Evolutionary conservation across 106 monocot genomes (phyloP).

Genomic region (Dioscorea alata): DNA sequence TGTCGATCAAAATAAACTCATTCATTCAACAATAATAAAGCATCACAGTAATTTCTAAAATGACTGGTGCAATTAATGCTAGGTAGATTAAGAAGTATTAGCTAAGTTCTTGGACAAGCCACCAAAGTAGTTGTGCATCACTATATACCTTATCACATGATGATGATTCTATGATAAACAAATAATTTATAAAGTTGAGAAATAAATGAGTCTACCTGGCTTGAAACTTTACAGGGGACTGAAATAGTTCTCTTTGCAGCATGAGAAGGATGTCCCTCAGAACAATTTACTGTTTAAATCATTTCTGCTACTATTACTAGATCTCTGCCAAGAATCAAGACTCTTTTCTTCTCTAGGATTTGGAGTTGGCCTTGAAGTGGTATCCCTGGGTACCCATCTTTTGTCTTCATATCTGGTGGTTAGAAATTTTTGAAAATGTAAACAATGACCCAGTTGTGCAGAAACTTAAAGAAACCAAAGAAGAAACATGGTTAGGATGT

Average conservation of each 20-base stretch:
- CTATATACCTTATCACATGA: too few species aligned
- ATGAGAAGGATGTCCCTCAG: conserved; percentile 29
- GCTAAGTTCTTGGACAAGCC: neutral
- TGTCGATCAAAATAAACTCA: neutral
- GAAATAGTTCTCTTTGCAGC: conserved; percentile 26
- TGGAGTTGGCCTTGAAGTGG: conserved; percentile 27
- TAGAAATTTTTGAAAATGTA: neutral
- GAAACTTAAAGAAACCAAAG: neutral
- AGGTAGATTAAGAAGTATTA: too few species aligned
- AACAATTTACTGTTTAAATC: conserved; percentile 15
- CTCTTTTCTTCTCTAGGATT: conserved; percentile 34
- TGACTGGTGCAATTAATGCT: too few species aligned
- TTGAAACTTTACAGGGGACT: conserved; percentile 29
- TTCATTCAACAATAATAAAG: neutral
- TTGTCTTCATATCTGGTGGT: conserved; percentile 77
- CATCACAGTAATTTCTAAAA: neutral
- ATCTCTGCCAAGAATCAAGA: conserved; percentile 23
- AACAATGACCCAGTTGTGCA: neutral
- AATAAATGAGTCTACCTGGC: conserved; percentile 22
- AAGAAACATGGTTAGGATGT: neutral
- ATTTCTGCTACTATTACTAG: conserved; percentile 21
- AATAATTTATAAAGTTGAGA: neutral
- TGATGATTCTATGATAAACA: too few species aligned
- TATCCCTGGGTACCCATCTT: conserved; percentile 81
- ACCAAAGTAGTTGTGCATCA: neutral